phyloP scores from a whole-genome alignment of 2,329 filamentous ascomycete genomes.

The Pezicula radicicola region DNA sequence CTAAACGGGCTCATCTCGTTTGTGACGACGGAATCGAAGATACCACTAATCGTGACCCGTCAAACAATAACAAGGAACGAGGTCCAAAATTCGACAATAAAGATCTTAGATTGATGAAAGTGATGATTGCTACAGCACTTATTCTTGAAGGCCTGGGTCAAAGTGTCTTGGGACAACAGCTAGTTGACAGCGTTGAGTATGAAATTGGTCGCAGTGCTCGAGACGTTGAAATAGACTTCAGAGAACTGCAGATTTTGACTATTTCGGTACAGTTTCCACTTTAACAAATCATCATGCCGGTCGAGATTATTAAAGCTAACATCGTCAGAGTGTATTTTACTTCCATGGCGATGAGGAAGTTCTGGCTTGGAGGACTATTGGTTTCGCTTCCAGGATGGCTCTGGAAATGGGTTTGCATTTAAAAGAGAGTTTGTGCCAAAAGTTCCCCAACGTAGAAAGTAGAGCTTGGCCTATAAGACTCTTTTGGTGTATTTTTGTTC shows the following conservation, averaged over 20 bases:
- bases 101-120: neutral
- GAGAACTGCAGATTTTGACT: neutral
- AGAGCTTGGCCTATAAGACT: conserved; percentile 65
- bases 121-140: conserved; percentile 38
- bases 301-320: conserved; percentile 34
- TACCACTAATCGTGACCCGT: neutral
- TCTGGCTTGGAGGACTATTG: conserved; percentile 83
- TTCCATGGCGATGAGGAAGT: conserved; percentile 85
- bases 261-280: neutral
- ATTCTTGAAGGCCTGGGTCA: conserved; percentile 56
- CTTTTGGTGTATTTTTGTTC: conserved; percentile 84
- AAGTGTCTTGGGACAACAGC: conserved; percentile 52
- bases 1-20: neutral
- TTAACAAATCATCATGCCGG: conserved; percentile 1
- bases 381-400: conserved; percentile 76
- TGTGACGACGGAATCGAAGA: neutral
- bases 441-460: conserved; percentile 64
- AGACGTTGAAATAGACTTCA: neutral
- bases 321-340: conserved; percentile 65
- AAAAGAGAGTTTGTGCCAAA: conserved; percentile 69
- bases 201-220: neutral
- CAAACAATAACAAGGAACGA: neutral
- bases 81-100: neutral
- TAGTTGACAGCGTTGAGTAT: conserved; percentile 50
- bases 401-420: conserved; percentile 76